Evolutionary conservation across 2,329 filamentous ascomycete genomes (phyloP).

Genomic region (Ophiocordyceps camponoti-saundersi): DNA sequence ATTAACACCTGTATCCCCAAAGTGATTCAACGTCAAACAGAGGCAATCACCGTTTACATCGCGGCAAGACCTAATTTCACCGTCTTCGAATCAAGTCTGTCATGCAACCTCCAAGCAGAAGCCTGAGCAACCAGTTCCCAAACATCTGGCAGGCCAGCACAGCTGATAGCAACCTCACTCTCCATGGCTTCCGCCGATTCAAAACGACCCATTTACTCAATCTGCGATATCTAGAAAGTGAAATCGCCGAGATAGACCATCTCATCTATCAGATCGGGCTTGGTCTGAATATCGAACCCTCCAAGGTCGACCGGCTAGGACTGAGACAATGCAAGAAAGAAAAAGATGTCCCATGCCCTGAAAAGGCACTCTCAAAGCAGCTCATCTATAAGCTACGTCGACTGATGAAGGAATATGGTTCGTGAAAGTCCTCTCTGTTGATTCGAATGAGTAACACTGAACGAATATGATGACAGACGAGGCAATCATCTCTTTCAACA

Average conservation of each 20-base stretch:
- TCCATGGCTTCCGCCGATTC: conserved; percentile 12
- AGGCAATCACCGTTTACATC: too few species aligned
- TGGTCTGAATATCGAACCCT: background rate
- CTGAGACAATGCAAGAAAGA: background rate
- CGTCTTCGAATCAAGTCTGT: too few species aligned
- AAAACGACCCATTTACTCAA: conserved; percentile 13
- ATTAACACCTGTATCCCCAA: too few species aligned
- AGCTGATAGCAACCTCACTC: conserved; percentile 9
- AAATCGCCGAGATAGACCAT: background rate
- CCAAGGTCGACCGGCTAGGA: background rate
- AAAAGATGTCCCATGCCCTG: background rate
- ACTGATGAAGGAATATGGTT: background rate
- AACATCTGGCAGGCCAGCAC: conserved; percentile 8
- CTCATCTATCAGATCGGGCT: background rate
- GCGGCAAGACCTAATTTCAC: too few species aligned
- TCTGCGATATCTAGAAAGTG: background rate
- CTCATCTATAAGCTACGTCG: background rate
- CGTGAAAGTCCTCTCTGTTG: background rate
- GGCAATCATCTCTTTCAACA: background rate
- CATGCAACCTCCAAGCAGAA: background rate
- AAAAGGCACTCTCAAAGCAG: background rate
- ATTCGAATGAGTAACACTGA: background rate
- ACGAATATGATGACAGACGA: background rate
- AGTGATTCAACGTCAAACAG: too few species aligned
- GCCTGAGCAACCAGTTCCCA: conserved; percentile 1